A percentile compares a stretch with the other conserved stretches of the same genome.
These are phyloP conservation scores for Ceratobasidium papillatum DNA, from an alignment of 1,284 basidiomycete species.

Conservation along the genomic window DNA sequence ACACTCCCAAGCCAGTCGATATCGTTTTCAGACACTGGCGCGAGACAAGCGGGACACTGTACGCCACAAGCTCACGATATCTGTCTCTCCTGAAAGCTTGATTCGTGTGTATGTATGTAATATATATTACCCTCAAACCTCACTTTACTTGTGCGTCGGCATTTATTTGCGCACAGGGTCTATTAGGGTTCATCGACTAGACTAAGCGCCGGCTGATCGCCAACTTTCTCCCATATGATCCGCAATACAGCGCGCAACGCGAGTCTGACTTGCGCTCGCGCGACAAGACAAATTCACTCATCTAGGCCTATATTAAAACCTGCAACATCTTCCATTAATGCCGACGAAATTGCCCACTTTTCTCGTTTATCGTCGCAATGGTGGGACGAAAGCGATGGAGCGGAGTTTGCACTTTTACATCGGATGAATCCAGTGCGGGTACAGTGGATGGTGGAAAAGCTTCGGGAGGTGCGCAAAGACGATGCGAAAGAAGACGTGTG, in stretches of 20 bases:
- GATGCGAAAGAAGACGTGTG: constrained; percentile 60
- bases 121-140: no score
- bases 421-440: constrained; percentile 95
- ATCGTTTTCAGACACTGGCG: no score
- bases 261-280: not conserved
- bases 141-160: not conserved
- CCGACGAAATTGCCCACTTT: constrained; percentile 90
- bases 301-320: not conserved
- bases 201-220: constrained; percentile 26
- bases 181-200: not conserved
- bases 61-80: no score
- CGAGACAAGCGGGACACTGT: no score
- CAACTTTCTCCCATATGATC: constrained; percentile 17
- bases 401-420: constrained; percentile 91
- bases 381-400: constrained; percentile 88
- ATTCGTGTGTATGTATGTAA: no score
- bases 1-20: no score
- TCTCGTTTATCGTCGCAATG: constrained; percentile 90
- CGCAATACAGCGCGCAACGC: not conserved
- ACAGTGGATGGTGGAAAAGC: constrained; percentile 84
- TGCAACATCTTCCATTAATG: constrained; percentile 65
- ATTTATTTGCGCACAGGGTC: constrained; percentile 14
- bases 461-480: constrained; percentile 62
- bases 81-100: no score
- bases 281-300: not conserved